A percentile compares a stretch with the other conserved stretches of the same genome.
phyloP scores from a whole-genome alignment of 1,139 yeast genomes.

The Blastobotrys serpentis region DNA sequence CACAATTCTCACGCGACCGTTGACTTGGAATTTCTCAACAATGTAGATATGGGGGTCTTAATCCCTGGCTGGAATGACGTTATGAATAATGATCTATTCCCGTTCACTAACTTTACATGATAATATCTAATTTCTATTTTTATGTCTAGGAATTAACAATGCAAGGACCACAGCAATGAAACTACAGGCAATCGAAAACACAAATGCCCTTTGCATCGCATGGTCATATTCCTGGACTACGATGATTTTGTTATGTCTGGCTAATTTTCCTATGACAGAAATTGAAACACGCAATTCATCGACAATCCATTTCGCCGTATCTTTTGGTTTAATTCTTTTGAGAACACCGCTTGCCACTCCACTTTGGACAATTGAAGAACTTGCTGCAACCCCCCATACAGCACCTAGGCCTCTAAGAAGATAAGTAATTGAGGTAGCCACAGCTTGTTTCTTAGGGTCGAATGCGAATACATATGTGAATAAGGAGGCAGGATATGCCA shows the following conservation, averaged over 20 bases:
- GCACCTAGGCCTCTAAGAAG: constrained; percentile 19
- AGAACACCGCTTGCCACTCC: not conserved
- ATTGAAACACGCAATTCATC: not conserved
- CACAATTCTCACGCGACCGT: not conserved
- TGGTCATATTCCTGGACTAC: not conserved
- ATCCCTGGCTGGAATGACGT: constrained; percentile 14
- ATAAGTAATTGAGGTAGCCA: constrained; percentile 18
- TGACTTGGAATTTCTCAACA: constrained; percentile 9
- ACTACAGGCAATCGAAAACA: constrained; percentile 1
- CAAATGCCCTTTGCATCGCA: not conserved
- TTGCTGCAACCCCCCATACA: constrained; percentile 21
- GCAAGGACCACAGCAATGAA: not conserved
- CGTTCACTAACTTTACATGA: constrained; percentile 2
- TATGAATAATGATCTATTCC: constrained; percentile 1
- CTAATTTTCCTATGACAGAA: not conserved
- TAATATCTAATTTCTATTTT: not conserved
- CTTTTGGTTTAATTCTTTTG: not conserved
- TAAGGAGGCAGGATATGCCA: constrained; percentile 17
- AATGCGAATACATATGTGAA: constrained; percentile 20
- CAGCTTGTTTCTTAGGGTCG: constrained; percentile 17
- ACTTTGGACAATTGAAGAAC: constrained; percentile 19
- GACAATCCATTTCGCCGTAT: not conserved
- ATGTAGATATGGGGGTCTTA: constrained; percentile 7
- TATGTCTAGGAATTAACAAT: not conserved
- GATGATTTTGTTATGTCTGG: not conserved